phyloP scores from a whole-genome alignment of 345 rosid species.

The Angophora floribunda region DNA sequence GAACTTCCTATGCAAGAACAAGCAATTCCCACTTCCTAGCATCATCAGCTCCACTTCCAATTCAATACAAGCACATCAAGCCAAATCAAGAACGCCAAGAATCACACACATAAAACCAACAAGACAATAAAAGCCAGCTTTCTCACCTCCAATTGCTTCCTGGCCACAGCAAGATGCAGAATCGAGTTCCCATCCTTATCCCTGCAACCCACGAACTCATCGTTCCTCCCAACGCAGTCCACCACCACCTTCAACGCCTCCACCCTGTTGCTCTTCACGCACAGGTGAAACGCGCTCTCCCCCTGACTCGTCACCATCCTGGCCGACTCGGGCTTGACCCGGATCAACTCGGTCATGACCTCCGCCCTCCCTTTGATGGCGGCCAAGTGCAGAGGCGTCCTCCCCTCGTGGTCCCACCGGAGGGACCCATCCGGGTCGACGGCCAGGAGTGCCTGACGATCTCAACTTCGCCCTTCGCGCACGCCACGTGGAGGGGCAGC shows the following conservation, averaged over 20 bases:
- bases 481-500: slow-evolving; percentile 9
- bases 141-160: slow-evolving; percentile 15
- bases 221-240: neutral
- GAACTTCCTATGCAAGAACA: neutral
- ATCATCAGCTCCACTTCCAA: neutral
- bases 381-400: slow-evolving; percentile 11
- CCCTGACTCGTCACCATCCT: neutral
- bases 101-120: neutral
- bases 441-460: slow-evolving; percentile 3
- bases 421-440: slow-evolving; percentile 2
- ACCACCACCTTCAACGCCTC: slow-evolving; percentile 15
- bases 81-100: neutral
- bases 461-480: slow-evolving; percentile 11
- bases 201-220: slow-evolving; percentile 1
- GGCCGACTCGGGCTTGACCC: slow-evolving; percentile 4
- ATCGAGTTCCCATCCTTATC: slow-evolving; percentile 12
- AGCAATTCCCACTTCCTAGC: neutral
- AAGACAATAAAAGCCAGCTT: neutral
- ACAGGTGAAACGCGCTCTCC: slow-evolving; percentile 10
- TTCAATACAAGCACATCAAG: neutral
- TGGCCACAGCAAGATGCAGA: slow-evolving; percentile 12
- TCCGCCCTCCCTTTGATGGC: slow-evolving; percentile 8
- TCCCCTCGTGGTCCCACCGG: slow-evolving; percentile 7
- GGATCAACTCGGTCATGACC: slow-evolving; percentile 3
- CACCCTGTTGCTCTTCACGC: slow-evolving; percentile 4